A percentile compares a stretch with the other conserved stretches of the same genome.
phyloP scores from a whole-genome alignment of 1,284 basidiomycete species.

The Pseudozyma sp. region DNA sequence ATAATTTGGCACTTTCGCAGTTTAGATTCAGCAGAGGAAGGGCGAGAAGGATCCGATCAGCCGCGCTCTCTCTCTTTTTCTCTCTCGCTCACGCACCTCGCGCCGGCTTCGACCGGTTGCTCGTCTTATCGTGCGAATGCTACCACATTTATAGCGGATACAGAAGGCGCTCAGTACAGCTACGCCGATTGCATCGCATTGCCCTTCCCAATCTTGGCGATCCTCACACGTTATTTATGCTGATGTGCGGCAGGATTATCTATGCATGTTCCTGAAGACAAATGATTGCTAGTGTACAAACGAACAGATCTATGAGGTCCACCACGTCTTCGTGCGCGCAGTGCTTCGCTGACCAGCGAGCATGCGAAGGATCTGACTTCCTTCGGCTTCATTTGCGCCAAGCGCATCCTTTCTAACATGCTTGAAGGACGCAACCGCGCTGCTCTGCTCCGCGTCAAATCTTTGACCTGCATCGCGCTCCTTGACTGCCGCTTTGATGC shows the following conservation, averaged over 20 bases:
- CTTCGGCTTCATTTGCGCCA: not conserved
- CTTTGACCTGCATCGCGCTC: not conserved
- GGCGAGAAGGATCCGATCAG: slow-evolving; percentile 27
- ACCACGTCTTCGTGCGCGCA: slow-evolving; percentile 36
- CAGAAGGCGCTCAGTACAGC: too few species aligned
- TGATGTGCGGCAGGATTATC: too few species aligned
- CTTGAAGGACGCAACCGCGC: not conserved
- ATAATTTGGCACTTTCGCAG: slow-evolving; percentile 1
- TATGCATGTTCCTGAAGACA: not conserved
- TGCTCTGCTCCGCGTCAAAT: too few species aligned
- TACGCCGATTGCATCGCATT: too few species aligned
- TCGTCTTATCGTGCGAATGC: slow-evolving; percentile 28
- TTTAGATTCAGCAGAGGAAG: slow-evolving; percentile 5
- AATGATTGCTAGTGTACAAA: not conserved
- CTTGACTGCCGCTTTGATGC: slow-evolving; percentile 30
- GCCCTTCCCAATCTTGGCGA: too few species aligned
- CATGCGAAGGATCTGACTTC: slow-evolving; percentile 34
- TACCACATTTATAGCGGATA: not conserved
- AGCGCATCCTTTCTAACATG: not conserved
- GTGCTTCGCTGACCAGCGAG: slow-evolving; percentile 40
- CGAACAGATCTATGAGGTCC: slow-evolving; percentile 16
- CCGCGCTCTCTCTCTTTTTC: not conserved
- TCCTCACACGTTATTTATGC: too few species aligned
- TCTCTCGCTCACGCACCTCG: not conserved
- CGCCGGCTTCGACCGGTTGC: slow-evolving; percentile 23